phyloP scores from a whole-genome alignment of 192 early-diverging fungal genomes.

The Fimicolochytrium jonesii region DNA sequence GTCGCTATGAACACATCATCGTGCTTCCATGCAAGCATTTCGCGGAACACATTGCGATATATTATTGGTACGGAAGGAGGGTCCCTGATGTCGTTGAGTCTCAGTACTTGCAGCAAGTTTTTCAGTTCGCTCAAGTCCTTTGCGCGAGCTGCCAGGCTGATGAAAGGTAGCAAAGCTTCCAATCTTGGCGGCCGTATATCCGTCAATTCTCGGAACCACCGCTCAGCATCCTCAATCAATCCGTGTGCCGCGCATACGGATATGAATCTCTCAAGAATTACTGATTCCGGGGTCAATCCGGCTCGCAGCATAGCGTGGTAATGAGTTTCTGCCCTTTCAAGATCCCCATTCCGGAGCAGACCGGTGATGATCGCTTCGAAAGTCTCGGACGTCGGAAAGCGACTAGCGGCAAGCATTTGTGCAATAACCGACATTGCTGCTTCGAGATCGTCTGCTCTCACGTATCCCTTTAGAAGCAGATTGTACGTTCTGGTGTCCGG shows the following conservation, averaged over 20 bases:
- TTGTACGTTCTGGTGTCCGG: constrained; percentile 34
- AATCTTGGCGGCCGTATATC: no score
- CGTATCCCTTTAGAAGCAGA: constrained; percentile 22
- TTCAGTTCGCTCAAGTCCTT: not conserved
- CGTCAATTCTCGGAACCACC: constrained; percentile 10
- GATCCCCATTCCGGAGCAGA: constrained; percentile 3
- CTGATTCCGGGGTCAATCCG: not conserved
- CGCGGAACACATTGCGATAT: constrained; percentile 14
- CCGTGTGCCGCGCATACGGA: not conserved
- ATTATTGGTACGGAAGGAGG: not conserved
- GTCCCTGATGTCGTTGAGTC: not conserved
- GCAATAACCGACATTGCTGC: constrained; percentile 18
- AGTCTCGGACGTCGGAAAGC: constrained; percentile 17
- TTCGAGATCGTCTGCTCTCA: constrained; percentile 14
- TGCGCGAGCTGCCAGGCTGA: not conserved
- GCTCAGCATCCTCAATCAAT: not conserved
- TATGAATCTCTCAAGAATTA: constrained; percentile 9
- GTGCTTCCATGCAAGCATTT: not conserved
- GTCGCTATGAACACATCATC: not conserved
- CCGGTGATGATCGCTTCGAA: constrained; percentile 14
- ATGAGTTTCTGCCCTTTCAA: constrained; percentile 11
- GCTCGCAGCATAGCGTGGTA: constrained; percentile 21
- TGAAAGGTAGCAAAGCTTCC: not conserved
- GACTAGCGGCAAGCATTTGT: constrained; percentile 13
- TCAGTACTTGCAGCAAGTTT: not conserved